phyloP scores from a whole-genome alignment of 2,329 filamentous ascomycete species.

The Fusarium nematophilum region DNA sequence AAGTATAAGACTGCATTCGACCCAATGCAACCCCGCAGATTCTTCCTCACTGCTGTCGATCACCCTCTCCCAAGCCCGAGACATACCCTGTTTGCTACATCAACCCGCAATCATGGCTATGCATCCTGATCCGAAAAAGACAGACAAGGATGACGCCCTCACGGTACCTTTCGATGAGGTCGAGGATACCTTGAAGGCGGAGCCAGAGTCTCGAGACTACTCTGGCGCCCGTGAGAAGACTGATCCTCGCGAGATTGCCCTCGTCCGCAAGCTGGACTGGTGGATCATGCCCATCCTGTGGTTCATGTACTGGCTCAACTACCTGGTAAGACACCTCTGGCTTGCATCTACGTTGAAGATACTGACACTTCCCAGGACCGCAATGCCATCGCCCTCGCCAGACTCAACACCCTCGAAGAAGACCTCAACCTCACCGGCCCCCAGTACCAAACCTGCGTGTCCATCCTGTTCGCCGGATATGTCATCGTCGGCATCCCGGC shows the following conservation, averaged over 20 bases:
- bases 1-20: too few relatives aligned
- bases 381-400: constrained; percentile 59
- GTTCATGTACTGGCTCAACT: constrained; percentile 56
- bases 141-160: too few relatives aligned
- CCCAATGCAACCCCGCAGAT: too few relatives aligned
- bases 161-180: neutral
- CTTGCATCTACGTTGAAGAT: neutral
- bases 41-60: too few relatives aligned
- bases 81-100: too few relatives aligned
- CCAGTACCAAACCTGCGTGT: constrained; percentile 46
- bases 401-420: constrained; percentile 45
- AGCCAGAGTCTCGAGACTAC: constrained; percentile 23
- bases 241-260: constrained; percentile 21
- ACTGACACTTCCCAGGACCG: constrained; percentile 45
- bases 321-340: constrained; percentile 38
- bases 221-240: constrained; percentile 29
- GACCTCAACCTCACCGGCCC: constrained; percentile 39
- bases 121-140: too few relatives aligned
- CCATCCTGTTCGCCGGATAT: constrained; percentile 55
- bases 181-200: constrained; percentile 16
- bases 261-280: constrained; percentile 26
- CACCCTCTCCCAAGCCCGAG: too few relatives aligned
- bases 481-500: constrained; percentile 55
- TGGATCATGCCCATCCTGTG: constrained; percentile 46
- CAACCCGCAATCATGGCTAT: too few relatives aligned